Evolutionary conservation across 2,329 filamentous ascomycete genomes (phyloP).

Genomic region (Cladosporium sphaerospermum): DNA sequence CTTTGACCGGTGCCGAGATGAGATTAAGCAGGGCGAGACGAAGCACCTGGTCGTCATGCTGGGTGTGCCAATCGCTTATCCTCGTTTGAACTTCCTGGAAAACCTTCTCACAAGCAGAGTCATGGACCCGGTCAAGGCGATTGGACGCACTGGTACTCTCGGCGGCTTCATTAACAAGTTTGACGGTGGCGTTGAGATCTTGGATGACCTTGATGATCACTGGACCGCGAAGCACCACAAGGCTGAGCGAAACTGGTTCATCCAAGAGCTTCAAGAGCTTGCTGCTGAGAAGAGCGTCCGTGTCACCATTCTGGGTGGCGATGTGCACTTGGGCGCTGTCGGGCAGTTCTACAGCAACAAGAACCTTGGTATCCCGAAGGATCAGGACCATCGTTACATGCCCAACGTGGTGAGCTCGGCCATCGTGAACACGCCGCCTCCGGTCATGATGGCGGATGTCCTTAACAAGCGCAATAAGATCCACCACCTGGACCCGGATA

Average conservation of each 20-base stretch:
- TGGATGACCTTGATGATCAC: conserved; percentile 90
- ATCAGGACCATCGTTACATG: conserved; percentile 94
- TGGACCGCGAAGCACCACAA: conserved; percentile 98
- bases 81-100: conserved; percentile 51
- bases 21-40: conserved; percentile 76
- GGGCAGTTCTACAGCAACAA: conserved; percentile 94
- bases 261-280: conserved; percentile 87
- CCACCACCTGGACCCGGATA: conserved; percentile 61
- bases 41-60: conserved; percentile 86
- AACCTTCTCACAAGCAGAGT: conserved; percentile 71
- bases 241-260: conserved; percentile 74
- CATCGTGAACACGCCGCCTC: conserved; percentile 86
- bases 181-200: conserved; percentile 83
- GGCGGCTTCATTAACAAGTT: conserved; percentile 79
- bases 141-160: conserved; percentile 75
- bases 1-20: conserved; percentile 76
- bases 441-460: conserved; percentile 80
- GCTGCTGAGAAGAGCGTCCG: conserved; percentile 88
- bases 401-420: conserved; percentile 90
- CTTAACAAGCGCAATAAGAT: conserved; percentile 86
- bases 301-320: conserved; percentile 85
- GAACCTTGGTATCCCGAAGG: conserved; percentile 73
- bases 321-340: conserved; percentile 86
- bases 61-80: conserved; percentile 57
- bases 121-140: conserved; percentile 82